phyloP scores from a whole-genome alignment of 768 basidiomycete species.

The Imleria badia region DNA sequence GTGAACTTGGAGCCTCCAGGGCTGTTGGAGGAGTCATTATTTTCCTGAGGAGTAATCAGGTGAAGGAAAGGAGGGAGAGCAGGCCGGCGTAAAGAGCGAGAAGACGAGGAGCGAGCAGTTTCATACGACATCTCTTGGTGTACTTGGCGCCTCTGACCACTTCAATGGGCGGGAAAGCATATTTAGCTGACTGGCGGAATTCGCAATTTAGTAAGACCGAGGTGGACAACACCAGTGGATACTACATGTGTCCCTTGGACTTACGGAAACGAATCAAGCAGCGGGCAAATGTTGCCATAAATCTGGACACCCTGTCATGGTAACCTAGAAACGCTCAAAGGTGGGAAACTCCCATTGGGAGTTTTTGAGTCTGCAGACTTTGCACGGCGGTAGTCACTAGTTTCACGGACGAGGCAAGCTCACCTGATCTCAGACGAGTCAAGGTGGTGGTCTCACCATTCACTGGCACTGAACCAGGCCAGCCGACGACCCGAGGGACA shows the following conservation, averaged over 20 bases:
- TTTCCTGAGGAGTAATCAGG: slow-evolving; percentile 5
- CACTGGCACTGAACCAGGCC: background rate
- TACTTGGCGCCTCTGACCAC: background rate
- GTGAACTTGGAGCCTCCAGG: slow-evolving; percentile 34
- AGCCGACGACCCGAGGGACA: background rate
- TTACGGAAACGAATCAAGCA: background rate
- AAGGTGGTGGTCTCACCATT: background rate
- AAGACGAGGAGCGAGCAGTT: slow-evolving; percentile 6
- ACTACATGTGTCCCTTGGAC: background rate
- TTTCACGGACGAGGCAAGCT: background rate
- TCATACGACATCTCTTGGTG: slow-evolving; percentile 10
- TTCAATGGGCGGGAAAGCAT: background rate
- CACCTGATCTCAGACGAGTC: background rate
- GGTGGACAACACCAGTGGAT: background rate
- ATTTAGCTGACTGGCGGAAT: slow-evolving; percentile 3
- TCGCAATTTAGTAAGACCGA: background rate
- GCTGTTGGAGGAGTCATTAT: slow-evolving; percentile 24
- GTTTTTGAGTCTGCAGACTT: background rate
- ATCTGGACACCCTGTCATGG: background rate
- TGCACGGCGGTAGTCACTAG: background rate
- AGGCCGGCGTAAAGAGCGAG: slow-evolving; percentile 3
- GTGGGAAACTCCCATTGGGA: slow-evolving; percentile 6
- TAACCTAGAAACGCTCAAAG: slow-evolving; percentile 14
- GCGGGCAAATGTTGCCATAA: background rate
- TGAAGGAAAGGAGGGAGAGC: slow-evolving; percentile 18